phyloP scores from a whole-genome alignment of 768 basidiomycete genomes.

The Psilocybe azurescens region DNA sequence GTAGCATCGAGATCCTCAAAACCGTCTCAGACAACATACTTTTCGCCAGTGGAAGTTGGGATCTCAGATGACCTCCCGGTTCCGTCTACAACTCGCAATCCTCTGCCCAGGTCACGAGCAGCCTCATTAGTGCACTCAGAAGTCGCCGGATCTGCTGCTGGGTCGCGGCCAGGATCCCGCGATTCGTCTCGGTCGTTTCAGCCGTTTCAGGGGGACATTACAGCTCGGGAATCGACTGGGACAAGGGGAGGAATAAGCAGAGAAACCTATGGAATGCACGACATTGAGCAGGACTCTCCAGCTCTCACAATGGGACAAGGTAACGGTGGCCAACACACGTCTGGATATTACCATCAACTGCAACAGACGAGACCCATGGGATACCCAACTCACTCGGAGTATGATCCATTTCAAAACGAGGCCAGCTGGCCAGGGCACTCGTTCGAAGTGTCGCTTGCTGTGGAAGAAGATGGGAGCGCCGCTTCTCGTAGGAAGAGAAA shows the following conservation, averaged over 20 bases:
- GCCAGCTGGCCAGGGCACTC: too few species aligned
- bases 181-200: conserved; percentile 6
- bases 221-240: neutral
- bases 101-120: conserved; percentile 26
- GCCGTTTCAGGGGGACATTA: neutral
- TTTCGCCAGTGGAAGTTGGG: neutral
- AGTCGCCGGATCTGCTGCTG: conserved; percentile 5
- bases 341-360: too few species aligned
- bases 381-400: too few species aligned
- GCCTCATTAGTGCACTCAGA: conserved; percentile 22
- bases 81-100: conserved; percentile 27
- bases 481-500: neutral
- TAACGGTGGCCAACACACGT: too few species aligned
- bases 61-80: conserved; percentile 25
- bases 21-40: neutral
- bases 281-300: neutral
- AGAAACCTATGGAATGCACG: neutral
- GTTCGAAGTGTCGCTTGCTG: neutral
- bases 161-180: conserved; percentile 15
- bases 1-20: neutral
- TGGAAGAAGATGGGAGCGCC: neutral
- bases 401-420: too few species aligned
- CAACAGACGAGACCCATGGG: too few species aligned
- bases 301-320: too few species aligned
- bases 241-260: too few species aligned